These are phyloP conservation scores for Neonectria neomacrospora DNA, from an alignment of 2,329 filamentous ascomycete genomes.

Conservation along the genomic window DNA sequence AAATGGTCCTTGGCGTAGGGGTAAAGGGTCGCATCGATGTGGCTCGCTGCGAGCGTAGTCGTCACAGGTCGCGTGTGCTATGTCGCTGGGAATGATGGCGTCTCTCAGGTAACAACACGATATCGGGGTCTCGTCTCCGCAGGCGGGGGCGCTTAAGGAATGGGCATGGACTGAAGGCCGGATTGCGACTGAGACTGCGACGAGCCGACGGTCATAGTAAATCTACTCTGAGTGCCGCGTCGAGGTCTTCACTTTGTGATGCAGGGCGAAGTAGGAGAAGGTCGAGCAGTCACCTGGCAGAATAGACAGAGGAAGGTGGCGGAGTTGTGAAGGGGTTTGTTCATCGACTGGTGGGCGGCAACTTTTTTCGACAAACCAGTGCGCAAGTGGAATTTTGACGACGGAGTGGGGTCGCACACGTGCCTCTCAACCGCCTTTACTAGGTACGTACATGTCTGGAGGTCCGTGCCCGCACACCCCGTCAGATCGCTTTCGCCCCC, in stretches of 20 bases:
- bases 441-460: constrained; percentile 31
- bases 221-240: constrained; percentile 13
- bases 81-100: constrained; percentile 34
- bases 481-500: constrained; percentile 5
- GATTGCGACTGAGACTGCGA: constrained; percentile 34
- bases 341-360: constrained; percentile 34
- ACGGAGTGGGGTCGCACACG: constrained; percentile 46
- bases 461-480: constrained; percentile 31
- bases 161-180: constrained; percentile 40
- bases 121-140: constrained; percentile 21
- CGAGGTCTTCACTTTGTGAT: constrained; percentile 1
- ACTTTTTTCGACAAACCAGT: constrained; percentile 35
- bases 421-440: constrained; percentile 37
- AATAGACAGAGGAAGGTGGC: constrained; percentile 14
- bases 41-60: constrained; percentile 23
- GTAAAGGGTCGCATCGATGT: constrained; percentile 47
- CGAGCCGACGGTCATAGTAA: constrained; percentile 45
- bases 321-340: constrained; percentile 27
- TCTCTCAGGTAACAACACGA: constrained; percentile 43
- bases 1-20: constrained; percentile 48
- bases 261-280: constrained; percentile 4
- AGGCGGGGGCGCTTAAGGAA: constrained; percentile 32
- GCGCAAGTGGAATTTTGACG: constrained; percentile 40
- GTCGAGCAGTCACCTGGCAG: constrained; percentile 11
- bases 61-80: constrained; percentile 19